These are phyloP conservation scores for Allium cepa DNA, from an alignment of 106 monocot genomes.

Conservation along the genomic window DNA sequence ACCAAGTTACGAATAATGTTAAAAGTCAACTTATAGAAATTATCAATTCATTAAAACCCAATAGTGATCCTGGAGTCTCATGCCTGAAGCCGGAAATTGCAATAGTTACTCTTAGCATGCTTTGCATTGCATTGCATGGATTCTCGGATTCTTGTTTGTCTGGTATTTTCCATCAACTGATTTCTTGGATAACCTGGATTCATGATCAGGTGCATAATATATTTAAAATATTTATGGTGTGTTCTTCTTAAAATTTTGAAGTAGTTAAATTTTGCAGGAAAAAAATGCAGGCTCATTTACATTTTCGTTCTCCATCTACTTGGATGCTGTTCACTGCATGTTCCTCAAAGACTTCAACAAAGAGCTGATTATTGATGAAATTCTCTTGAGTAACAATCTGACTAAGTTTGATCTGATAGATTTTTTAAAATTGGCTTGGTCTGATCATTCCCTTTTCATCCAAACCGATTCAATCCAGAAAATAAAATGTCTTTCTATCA, in stretches of 20 bases:
- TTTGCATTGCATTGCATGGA: constrained; percentile 45
- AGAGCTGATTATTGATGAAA: constrained; percentile 32
- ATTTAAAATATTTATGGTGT: no score
- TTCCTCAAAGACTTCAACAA: constrained; percentile 11
- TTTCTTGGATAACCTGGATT: constrained; percentile 92
- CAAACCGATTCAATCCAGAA: constrained; percentile 22
- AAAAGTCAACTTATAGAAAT: constrained; percentile 30
- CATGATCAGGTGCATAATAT: constrained; percentile 45
- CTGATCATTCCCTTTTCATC: constrained; percentile 13
- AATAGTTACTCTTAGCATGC: constrained; percentile 53
- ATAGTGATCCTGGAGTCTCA: constrained; percentile 7
- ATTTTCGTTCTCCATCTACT: constrained; percentile 45
- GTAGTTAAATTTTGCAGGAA: constrained; percentile 31
- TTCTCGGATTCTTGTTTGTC: constrained; percentile 36
- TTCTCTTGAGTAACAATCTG: constrained; percentile 16
- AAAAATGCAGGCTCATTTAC: constrained; percentile 22
- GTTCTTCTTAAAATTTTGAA: not conserved
- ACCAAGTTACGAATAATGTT: constrained; percentile 30
- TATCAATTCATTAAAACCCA: constrained; percentile 34
- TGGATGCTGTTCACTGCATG: constrained; percentile 73
- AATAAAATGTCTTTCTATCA: constrained; percentile 53
- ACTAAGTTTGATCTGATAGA: constrained; percentile 35
- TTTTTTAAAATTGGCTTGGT: constrained; percentile 59
- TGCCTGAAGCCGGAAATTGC: constrained; percentile 36
- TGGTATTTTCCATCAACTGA: constrained; percentile 40